phyloP scores from a whole-genome alignment of 1,139 yeast genomes.

The Nematodospora anomalae region DNA sequence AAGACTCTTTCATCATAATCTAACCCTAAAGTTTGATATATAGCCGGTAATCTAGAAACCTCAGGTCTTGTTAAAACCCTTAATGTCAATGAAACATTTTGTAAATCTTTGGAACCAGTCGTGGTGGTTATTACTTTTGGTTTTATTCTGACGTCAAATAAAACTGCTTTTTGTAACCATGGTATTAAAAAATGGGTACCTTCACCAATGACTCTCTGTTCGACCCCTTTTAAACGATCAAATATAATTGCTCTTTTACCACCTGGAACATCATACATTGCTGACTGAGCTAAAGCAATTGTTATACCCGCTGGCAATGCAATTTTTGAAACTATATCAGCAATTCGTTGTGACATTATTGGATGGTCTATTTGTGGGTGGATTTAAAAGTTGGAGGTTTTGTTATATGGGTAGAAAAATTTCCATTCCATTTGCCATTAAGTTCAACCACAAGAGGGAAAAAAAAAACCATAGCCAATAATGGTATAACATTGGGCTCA shows the following conservation, averaged over 20 bases:
- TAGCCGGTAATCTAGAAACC: conserved; percentile 73
- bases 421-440: too few relatives aligned
- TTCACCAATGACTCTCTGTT: conserved; percentile 84
- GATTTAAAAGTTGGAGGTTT: too few relatives aligned
- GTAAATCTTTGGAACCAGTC: conserved; percentile 96
- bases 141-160: conserved; percentile 86
- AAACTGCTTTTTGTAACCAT: conserved; percentile 90
- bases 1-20: conserved; percentile 97
- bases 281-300: conserved; percentile 63
- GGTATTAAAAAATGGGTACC: conserved; percentile 96
- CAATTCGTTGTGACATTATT: conserved; percentile 45
- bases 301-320: conserved; percentile 75
- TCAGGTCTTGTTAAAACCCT: conserved; percentile 96
- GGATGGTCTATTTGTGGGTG: too few relatives aligned
- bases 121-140: conserved; percentile 94
- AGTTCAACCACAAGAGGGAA: too few relatives aligned
- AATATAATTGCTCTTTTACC: conserved; percentile 95
- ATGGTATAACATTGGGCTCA: too few relatives aligned
- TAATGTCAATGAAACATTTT: conserved; percentile 89
- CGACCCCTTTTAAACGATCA: conserved; percentile 88
- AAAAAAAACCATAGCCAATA: too few relatives aligned
- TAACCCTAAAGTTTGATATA: conserved; percentile 87
- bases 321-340: conserved; percentile 43
- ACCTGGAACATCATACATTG: conserved; percentile 91
- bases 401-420: too few relatives aligned